Conservation (phyloP, 305 asterid genomes). For the Fraxinus floribunda region DNA sequence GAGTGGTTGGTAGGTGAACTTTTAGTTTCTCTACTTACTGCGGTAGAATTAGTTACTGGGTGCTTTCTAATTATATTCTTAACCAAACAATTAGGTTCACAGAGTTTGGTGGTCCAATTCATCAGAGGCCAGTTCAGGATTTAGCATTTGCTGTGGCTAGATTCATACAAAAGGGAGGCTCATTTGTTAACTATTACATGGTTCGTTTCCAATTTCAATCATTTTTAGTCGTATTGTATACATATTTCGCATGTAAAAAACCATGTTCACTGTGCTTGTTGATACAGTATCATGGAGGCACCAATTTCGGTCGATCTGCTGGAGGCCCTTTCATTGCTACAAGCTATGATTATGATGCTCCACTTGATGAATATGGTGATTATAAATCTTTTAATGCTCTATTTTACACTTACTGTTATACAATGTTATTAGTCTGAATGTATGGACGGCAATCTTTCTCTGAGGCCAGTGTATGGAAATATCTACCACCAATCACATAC, state of each 20-base stretch:
- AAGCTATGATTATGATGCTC: conserved; percentile 94
- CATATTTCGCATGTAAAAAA: background rate
- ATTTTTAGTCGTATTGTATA: background rate
- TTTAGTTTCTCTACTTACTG: background rate
- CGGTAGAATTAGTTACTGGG: background rate
- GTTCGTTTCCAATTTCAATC: conserved; percentile 37
- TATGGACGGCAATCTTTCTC: background rate
- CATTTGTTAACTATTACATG: conserved; percentile 93
- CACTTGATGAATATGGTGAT: conserved; percentile 93
- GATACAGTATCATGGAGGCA: conserved; percentile 81
- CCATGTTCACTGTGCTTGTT: conserved; percentile 13
- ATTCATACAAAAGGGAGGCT: conserved; percentile 92
- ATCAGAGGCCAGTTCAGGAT: conserved; percentile 90
- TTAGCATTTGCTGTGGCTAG: conserved; percentile 92
- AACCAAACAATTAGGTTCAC: conserved; percentile 60
- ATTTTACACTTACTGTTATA: background rate
- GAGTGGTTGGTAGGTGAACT: conserved; percentile 74
- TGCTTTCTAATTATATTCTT: conserved; percentile 19
- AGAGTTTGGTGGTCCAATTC: conserved; percentile 75
- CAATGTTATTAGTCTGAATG: background rate
- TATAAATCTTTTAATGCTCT: conserved; percentile 5
- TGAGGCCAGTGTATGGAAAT: background rate
- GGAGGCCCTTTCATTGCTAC: conserved; percentile 94
- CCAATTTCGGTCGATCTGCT: conserved; percentile 87
- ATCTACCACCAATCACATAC: background rate